Percentiles rank a stretch among this genome's conserved stretches.
phyloP scores from a whole-genome alignment of 305 asterid genomes.

The Solanum chacoense region DNA sequence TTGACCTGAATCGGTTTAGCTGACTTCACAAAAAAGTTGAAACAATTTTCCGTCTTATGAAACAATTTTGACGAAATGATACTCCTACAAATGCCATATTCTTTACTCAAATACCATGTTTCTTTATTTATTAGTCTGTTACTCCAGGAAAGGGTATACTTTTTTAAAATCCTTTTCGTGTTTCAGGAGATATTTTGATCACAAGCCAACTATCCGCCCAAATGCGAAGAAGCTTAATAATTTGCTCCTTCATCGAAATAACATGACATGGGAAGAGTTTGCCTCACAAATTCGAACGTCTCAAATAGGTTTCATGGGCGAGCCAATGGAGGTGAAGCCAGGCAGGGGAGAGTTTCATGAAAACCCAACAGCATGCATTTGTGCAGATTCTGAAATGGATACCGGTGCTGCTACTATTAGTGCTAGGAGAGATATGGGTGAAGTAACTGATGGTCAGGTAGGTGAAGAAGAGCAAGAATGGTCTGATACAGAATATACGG shows the following conservation, averaged over 20 bases:
- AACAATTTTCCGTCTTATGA: background rate
- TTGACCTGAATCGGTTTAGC: background rate
- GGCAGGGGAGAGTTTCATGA: constrained; percentile 63
- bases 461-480: constrained; percentile 32
- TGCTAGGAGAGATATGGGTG: constrained; percentile 6
- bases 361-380: constrained; percentile 58
- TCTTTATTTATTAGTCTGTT: background rate
- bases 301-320: constrained; percentile 76
- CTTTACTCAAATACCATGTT: background rate
- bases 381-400: constrained; percentile 21
- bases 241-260: constrained; percentile 29
- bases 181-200: constrained; percentile 64
- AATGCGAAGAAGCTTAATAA: constrained; percentile 40
- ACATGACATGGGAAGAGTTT: constrained; percentile 64
- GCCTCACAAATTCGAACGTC: constrained; percentile 29
- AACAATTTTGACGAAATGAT: background rate
- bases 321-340: constrained; percentile 41
- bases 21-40: background rate
- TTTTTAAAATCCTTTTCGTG: background rate
- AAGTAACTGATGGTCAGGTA: constrained; percentile 19
- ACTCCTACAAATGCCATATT: background rate
- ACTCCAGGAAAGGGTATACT: background rate
- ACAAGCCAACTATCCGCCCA: constrained; percentile 70
- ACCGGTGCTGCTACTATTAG: background rate
- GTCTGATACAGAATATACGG: constrained; percentile 34